Conservation (phyloP, 1,139 yeast genomes). For the Diutina rugosa region DNA sequence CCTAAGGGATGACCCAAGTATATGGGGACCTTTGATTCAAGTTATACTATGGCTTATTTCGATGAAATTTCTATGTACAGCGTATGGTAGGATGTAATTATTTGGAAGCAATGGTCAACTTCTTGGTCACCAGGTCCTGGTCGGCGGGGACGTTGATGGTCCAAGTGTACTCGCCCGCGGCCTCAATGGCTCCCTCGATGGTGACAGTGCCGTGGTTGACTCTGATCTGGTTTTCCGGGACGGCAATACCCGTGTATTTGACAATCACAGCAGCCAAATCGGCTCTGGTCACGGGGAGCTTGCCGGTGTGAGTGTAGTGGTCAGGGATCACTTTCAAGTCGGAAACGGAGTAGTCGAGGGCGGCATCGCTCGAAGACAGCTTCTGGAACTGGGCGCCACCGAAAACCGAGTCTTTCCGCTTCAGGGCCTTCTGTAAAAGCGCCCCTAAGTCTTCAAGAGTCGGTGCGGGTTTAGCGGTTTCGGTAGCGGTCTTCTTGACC, state of each 20-base stretch:
- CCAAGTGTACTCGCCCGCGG: constrained; percentile 20
- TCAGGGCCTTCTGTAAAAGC: constrained; percentile 15
- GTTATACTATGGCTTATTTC: constrained; percentile 2
- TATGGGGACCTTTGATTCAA: neutral
- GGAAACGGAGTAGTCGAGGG: constrained; percentile 13
- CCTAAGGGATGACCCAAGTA: neutral
- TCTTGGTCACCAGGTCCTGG: constrained; percentile 10
- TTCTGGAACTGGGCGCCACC: constrained; percentile 4
- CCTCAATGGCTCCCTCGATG: constrained; percentile 11
- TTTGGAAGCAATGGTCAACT: constrained; percentile 5
- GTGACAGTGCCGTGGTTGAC: constrained; percentile 6
- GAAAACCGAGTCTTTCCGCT: constrained; percentile 8
- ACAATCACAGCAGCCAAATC: constrained; percentile 13
- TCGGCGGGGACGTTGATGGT: constrained; percentile 13
- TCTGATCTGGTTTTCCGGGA: constrained; percentile 15
- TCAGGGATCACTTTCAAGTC: constrained; percentile 24
- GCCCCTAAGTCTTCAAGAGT: constrained; percentile 26
- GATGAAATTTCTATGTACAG: constrained; percentile 5
- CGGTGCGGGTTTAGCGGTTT: constrained; percentile 11
- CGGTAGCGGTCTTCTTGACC: constrained; percentile 3
- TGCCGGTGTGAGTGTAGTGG: constrained; percentile 10
- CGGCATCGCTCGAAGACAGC: constrained; percentile 3
- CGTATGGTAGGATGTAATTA: neutral
- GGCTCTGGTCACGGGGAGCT: constrained; percentile 18
- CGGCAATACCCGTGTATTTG: constrained; percentile 18